These are phyloP conservation scores for Pichia thaimueangensis DNA, from an alignment of 805 yeast species.

Conservation along the genomic window DNA sequence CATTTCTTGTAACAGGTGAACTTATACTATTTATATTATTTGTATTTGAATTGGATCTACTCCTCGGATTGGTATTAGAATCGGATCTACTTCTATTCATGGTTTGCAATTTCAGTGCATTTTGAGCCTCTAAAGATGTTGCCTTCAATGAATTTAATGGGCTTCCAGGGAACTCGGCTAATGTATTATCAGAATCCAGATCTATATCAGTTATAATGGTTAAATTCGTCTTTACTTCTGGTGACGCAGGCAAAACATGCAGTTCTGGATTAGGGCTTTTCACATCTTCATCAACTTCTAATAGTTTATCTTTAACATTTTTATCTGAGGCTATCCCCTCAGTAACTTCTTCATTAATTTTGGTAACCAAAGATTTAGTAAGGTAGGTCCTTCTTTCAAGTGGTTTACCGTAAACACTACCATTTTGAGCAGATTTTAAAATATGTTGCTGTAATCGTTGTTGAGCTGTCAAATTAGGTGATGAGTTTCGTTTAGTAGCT, in stretches of 20 bases:
- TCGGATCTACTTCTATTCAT: conserved; percentile 24
- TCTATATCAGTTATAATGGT: too few relatives aligned
- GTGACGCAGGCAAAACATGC: not conserved
- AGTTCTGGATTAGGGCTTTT: not conserved
- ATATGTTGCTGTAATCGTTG: conserved; percentile 33
- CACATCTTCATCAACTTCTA: not conserved
- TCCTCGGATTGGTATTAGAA: conserved; percentile 14
- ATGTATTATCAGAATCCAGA: not conserved
- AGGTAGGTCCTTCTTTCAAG: conserved; percentile 19
- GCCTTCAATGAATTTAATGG: conserved; percentile 27
- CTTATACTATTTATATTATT: conserved; percentile 1
- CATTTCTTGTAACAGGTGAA: not conserved
- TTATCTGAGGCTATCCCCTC: not conserved
- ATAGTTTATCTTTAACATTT: not conserved
- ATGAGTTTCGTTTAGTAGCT: conserved; percentile 16
- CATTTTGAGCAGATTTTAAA: conserved; percentile 26
- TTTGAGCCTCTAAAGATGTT: conserved; percentile 17
- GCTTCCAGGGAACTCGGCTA: conserved; percentile 20
- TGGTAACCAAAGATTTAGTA: conserved; percentile 7
- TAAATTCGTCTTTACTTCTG: not conserved
- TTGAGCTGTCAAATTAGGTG: conserved; percentile 27
- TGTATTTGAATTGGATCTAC: conserved; percentile 3
- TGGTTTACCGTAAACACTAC: conserved; percentile 26
- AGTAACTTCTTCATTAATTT: conserved; percentile 10
- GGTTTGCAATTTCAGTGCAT: conserved; percentile 13